Percentiles rank a stretch among this genome's conserved stretches.
Evolutionary conservation across 306 rosid species (phyloP).

Genomic region (Vigna hirtella): DNA sequence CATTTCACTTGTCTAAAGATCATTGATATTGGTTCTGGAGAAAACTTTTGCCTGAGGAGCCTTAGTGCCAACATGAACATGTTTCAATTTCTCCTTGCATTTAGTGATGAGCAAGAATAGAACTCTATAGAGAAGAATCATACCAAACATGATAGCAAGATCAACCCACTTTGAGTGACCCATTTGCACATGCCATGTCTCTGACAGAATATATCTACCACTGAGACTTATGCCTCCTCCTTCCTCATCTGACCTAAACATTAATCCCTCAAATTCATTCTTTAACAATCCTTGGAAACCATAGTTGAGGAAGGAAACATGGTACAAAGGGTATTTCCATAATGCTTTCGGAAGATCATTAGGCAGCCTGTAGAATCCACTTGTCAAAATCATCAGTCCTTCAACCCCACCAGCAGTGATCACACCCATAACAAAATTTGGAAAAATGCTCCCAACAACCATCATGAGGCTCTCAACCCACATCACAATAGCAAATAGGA

Average conservation of each 20-base stretch:
- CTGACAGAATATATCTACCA: conserved; percentile 1
- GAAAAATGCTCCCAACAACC: conserved; percentile 63
- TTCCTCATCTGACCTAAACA: conserved; percentile 35
- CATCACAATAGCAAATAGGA: conserved; percentile 53
- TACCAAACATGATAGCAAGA: conserved; percentile 63
- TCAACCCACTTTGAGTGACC: conserved; percentile 73
- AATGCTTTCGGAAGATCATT: conserved; percentile 63
- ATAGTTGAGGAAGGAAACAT: conserved; percentile 63
- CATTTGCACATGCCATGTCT: conserved; percentile 65
- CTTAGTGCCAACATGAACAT: conserved; percentile 1
- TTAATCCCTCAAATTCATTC: conserved; percentile 37
- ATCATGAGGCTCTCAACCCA: conserved; percentile 77
- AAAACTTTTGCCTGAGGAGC: conserved; percentile 11
- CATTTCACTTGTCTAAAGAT: not conserved
- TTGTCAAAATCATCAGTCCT: conserved; percentile 63
- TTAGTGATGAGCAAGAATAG: conserved; percentile 56
- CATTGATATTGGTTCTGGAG: not conserved
- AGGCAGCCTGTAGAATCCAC: conserved; percentile 62
- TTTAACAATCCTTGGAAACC: conserved; percentile 65
- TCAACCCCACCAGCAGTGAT: conserved; percentile 62
- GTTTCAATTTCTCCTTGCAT: conserved; percentile 54
- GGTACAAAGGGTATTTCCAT: conserved; percentile 65
- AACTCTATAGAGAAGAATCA: conserved; percentile 61
- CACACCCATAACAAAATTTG: conserved; percentile 67
- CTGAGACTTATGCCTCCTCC: no score